Evolutionary conservation across 345 rosid genomes (phyloP), one percentile per base, ranked within the genome.

Genomic region (Syzygium jambos): DNA sequence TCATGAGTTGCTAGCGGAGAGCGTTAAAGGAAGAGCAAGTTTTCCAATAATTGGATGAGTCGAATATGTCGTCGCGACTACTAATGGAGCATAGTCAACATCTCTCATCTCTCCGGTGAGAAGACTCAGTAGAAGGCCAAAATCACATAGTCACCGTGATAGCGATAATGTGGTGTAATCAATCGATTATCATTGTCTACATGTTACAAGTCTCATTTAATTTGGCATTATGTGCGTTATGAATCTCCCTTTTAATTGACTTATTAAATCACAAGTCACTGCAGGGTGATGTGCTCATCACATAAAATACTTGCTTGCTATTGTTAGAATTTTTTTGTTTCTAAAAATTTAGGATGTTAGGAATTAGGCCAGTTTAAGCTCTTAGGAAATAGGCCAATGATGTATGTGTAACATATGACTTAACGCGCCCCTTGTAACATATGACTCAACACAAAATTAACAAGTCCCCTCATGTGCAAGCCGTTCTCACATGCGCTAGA

Each of bases 191-290:
- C 21, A 16, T 0, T 65, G 2, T 65, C 6, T 1, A 1, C 11
- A 0, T 19, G 21, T 65, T 16, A 1, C 30, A 3, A 65, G 17
- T 65, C 34, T 4, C 9, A 65, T 65, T 30, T 30, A 30, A 65
- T 30, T 65, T 65, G 4, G 19, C 6, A 2, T 2, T 29, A 29
- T 30, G 43, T 2, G 6, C 1, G 0, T 65, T 4, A 4, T 0
- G 12, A 1, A 2, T 65, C 41, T 65, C 22, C 43, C 16, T 65
- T 65, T 65, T 65, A 15, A 63, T 63, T 63, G 11, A 29, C 21
- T 63, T 63, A 63, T 15, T 29, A 65, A 65, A 8, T 65, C 38
- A 16, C 43, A 65, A 30, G 1, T 30, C 3, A 4, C 3, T 1
- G 3, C 1, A 41, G 4, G 11, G 2, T 8, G 3, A 30, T 30